Conservation (phyloP, 2,329 filamentous ascomycete species). For the Clonostachys solani region DNA sequence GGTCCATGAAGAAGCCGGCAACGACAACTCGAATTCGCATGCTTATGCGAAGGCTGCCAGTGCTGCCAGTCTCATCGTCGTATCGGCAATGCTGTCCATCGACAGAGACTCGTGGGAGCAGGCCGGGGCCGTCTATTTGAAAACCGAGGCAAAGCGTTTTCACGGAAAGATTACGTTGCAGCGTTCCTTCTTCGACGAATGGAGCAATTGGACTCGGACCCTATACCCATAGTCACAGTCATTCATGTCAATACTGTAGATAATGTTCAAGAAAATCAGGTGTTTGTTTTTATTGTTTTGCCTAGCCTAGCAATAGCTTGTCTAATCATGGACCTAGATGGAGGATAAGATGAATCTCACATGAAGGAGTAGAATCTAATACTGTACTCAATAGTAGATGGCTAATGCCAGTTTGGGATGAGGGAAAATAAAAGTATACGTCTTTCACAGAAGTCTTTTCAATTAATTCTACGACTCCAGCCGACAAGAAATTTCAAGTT, state of each 20-base stretch:
- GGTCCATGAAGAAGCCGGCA: conserved; percentile 65
- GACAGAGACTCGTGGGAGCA: conserved; percentile 47
- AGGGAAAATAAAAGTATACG: too few species aligned
- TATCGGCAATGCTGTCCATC: conserved; percentile 53
- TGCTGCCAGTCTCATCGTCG: conserved; percentile 64
- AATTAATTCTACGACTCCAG: too few species aligned
- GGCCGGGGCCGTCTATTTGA: conserved; percentile 60
- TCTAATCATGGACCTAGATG: too few species aligned
- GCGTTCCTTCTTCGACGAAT: conserved; percentile 64
- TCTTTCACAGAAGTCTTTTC: too few species aligned
- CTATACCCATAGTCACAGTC: conserved; percentile 3
- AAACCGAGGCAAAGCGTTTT: conserved; percentile 54
- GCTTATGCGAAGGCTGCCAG: conserved; percentile 73
- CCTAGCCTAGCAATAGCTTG: too few species aligned
- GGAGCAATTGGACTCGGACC: conserved; percentile 68
- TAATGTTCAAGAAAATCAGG: too few species aligned
- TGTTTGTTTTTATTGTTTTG: too few species aligned
- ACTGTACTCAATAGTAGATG: too few species aligned
- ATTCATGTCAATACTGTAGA: too few species aligned
- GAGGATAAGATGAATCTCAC: too few species aligned
- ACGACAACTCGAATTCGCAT: conserved; percentile 61
- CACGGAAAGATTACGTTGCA: conserved; percentile 56
- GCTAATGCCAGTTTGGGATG: too few species aligned
- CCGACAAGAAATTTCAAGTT: conserved; percentile 9
- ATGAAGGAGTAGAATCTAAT: too few species aligned